Base-by-base conservation (phyloP, 1,284 basidiomycete species). In the Rhodotorula sp. region DNA sequence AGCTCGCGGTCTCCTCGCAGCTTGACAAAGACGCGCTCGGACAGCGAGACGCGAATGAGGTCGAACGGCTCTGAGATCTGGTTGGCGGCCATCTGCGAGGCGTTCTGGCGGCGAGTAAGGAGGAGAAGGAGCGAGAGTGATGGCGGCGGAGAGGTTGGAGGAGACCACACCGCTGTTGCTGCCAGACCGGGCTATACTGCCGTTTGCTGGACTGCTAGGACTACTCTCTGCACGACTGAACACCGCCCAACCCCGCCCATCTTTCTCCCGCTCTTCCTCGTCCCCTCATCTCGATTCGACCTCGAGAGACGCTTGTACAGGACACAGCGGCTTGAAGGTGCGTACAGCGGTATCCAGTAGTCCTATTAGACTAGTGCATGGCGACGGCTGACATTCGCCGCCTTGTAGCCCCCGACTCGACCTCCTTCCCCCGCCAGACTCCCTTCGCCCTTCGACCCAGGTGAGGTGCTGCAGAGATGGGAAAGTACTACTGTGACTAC, bases 21-120 rank as follows among this genome's bases (percentile, higher is more conserved):
- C 82, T 99, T 99, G 76, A 95, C 91, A 80, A 90, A 91, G 24
- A 98, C 95, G 71, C 91, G 92, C 85, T 99, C 96, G 78, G 91
- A 92, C 72, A 99, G 86, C 44, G 94, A 94, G 44, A 99, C 86
- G 72, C 94, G 87, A 79, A 99, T 95, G 75, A 99, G 87, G 80
- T 99, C 96, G 81, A 99, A 99, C 92, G 77, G 87, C 85, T 74
- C 88, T 67, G 65, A 77, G 76, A 73, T 61, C 34, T 62, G 64
- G 59, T 40, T 66, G 51, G 60, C 53, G 37, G 69, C 67, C 68
- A 72, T 69, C 22, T 26, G 22, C 13, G 59, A 40, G 57, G 5
- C 18, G 56, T 11, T 6, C n/a, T 2, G 55, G 31, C 11, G 28
- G 18, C 11, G 51, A 20, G n/a, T 5, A 34, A 51, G 46, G 54